Conservation (phyloP, 2,329 filamentous ascomycete genomes). For the Neurospora sp. region DNA sequence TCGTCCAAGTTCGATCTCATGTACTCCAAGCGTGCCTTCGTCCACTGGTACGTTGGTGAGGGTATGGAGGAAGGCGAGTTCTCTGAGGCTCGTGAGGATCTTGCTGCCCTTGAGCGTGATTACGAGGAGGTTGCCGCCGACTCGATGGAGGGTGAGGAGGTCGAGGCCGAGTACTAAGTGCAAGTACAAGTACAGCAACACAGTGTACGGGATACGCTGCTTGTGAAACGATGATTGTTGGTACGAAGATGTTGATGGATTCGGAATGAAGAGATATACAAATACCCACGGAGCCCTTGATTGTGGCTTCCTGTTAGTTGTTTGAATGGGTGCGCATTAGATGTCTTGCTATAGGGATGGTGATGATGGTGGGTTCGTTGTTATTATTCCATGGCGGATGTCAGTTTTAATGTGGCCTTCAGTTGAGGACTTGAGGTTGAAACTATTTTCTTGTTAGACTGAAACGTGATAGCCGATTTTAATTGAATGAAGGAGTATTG, state of each 20-base stretch:
- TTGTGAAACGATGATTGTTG: constrained; percentile 7
- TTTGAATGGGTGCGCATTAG: background rate
- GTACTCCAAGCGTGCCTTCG: constrained; percentile 99
- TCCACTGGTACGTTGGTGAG: constrained; percentile 99
- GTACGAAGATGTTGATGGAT: constrained; percentile 6
- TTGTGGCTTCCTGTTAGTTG: background rate
- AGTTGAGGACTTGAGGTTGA: background rate
- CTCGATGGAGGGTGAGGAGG: constrained; percentile 79
- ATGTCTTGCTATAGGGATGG: background rate
- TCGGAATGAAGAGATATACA: background rate
- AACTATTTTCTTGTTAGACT: background rate
- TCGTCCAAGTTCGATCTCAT: constrained; percentile 99
- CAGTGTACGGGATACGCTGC: background rate
- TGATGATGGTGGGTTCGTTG: background rate
- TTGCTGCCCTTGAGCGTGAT: constrained; percentile 94
- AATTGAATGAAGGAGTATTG: background rate
- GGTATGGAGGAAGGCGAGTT: constrained; percentile 99
- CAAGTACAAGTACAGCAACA: background rate
- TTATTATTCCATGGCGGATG: background rate
- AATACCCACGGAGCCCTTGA: background rate
- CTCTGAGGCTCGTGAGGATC: constrained; percentile 96
- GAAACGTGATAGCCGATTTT: background rate
- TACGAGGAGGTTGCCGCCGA: constrained; percentile 98
- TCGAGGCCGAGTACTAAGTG: constrained; percentile 82
- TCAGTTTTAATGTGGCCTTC: background rate